phyloP scores from a whole-genome alignment of 106 monocot species.

The Amphibolis antarctica region DNA sequence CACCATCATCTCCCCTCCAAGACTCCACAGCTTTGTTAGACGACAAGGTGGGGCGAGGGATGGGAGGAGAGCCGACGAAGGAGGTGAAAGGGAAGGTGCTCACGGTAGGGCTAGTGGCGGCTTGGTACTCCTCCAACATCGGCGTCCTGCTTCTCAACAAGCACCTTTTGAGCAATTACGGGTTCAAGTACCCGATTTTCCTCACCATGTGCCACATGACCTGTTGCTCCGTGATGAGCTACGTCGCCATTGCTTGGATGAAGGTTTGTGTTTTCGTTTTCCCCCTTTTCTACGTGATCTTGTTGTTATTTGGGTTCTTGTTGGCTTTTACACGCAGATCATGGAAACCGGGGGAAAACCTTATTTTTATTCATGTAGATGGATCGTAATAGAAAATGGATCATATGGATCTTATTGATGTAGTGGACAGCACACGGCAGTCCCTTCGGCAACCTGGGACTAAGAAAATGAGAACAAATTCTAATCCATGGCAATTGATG shows the following conservation, averaged over 20 bases:
- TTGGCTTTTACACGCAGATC: neutral
- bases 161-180: conserved; percentile 23
- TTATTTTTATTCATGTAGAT: too few species aligned
- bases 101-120: conserved; percentile 44
- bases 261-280: conserved; percentile 1
- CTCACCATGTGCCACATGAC: conserved; percentile 34
- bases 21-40: too few species aligned
- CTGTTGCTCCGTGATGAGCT: conserved; percentile 22
- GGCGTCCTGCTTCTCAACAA: conserved; percentile 51
- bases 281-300: neutral
- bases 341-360: neutral
- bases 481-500: too few species aligned
- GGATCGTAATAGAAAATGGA: too few species aligned
- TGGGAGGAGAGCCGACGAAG: neutral
- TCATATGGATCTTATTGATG: too few species aligned
- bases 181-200: conserved; percentile 30
- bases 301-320: neutral
- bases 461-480: too few species aligned
- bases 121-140: conserved; percentile 67
- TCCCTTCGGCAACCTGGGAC: too few species aligned
- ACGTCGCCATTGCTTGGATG: conserved; percentile 21
- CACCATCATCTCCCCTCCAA: too few species aligned
- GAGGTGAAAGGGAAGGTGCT: conserved; percentile 20
- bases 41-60: neutral
- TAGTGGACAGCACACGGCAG: too few species aligned